Evolutionary conservation across 2,329 filamentous ascomycete genomes (phyloP).

Genomic region (Arthrobotrys musiformis): DNA sequence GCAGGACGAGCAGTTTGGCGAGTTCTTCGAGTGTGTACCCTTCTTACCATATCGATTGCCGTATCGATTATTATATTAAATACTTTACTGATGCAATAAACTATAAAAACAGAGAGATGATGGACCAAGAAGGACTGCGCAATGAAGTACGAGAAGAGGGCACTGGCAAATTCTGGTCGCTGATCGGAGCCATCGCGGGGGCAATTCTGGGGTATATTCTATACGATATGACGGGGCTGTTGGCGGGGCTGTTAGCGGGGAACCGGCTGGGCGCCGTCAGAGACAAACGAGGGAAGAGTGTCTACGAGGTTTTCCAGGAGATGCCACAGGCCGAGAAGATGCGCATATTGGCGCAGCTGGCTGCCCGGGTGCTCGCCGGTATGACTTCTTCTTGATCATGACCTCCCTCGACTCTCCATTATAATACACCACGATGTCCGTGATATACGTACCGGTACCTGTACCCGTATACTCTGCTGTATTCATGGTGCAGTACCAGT

Average conservation of each 20-base stretch:
- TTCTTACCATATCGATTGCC: neutral
- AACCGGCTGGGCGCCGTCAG: slow-evolving; percentile 88
- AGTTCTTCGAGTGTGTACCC: slow-evolving; percentile 50
- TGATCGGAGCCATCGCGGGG: slow-evolving; percentile 86
- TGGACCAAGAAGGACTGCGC: slow-evolving; percentile 40
- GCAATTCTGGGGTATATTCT: slow-evolving; percentile 94
- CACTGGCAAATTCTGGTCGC: slow-evolving; percentile 83
- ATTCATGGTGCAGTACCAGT: too few relatives aligned
- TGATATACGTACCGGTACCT: too few relatives aligned
- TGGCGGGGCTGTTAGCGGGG: slow-evolving; percentile 90
- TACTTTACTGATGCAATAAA: neutral
- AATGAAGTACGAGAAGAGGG: slow-evolving; percentile 61
- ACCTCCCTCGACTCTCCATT: neutral
- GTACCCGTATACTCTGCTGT: neutral
- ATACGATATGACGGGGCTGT: slow-evolving; percentile 80
- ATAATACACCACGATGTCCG: neutral
- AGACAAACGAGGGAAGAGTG: slow-evolving; percentile 92
- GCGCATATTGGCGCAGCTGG: slow-evolving; percentile 62
- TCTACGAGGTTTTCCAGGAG: slow-evolving; percentile 88
- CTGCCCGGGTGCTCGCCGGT: slow-evolving; percentile 31
- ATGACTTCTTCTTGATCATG: slow-evolving; percentile 24
- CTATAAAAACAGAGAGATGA: slow-evolving; percentile 54
- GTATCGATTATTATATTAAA: neutral
- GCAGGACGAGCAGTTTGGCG: slow-evolving; percentile 50
- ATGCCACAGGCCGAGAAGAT: slow-evolving; percentile 85